Base-by-base conservation (phyloP, 2,329 filamentous ascomycete species). In the Xylariales sp. region DNA sequence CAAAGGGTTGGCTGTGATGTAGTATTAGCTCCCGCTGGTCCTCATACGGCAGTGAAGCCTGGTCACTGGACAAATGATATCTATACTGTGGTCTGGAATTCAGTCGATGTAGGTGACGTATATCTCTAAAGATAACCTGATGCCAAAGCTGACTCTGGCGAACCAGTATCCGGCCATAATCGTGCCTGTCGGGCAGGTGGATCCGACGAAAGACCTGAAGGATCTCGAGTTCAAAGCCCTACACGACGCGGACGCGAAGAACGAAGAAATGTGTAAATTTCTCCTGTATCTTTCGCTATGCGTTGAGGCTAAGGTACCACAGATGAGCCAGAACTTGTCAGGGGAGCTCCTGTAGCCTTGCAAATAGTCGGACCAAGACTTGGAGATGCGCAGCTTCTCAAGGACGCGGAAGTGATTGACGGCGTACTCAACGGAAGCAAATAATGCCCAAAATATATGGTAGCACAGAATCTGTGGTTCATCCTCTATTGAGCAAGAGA, bases 61-160 rank as follows among this genome's bases (percentile, higher is more conserved):
- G 56, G 52, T 15, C 51, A 61, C 20, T 64, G 61, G 59, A 56
- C 49, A 8, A 56, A 51, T 27, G 59, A 62, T 40, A 53, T 51
- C 16, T 64, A 63, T 40, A 64, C 61, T 0, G 59, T 63, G 16
- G 51, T 51, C 38, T 62, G 59, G 59, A 63, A 63, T 44, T 55
- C 56, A 12, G 47, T 53, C n/a, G 61, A 63, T 49, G 57, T 59
- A 45, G 40, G 56, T 44, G 18, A 1, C 19, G 14, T 2, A 4
- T 2, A 19, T 3, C 12, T 11, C 14, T 2, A 16, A 43, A 4
- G 20, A 19, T 31, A 34, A n/a, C 39, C 27, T 24, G 6, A 2
- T 3, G 14, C 2, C n/a, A n/a, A n/a, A n/a, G n/a, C n/a, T n/a
- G n/a, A n/a, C n/a, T n/a, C n/a, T n/a, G n/a, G n/a, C n/a, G n/a